A percentile compares a stretch with the other conserved stretches of the same genome.
Evolutionary conservation across 2,329 filamentous ascomycete species (phyloP).

Genomic region (Pseudogymnoascus sp.): DNA sequence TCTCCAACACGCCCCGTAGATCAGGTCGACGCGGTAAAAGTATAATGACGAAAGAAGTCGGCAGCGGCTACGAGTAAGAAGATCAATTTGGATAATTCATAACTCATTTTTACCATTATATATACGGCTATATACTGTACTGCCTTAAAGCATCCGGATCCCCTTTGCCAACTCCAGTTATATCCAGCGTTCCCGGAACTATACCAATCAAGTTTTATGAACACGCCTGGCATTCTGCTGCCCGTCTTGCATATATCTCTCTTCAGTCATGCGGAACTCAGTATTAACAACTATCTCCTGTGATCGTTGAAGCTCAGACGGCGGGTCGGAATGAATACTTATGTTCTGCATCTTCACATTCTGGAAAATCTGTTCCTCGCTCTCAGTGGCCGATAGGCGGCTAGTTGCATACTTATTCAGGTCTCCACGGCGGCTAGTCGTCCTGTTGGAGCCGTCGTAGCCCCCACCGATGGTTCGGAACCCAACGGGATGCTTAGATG

Average conservation of each 20-base stretch:
- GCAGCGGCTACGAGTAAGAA: neutral
- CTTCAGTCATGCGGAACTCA: slow-evolving; percentile 13
- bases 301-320: slow-evolving; percentile 12
- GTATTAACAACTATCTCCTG: slow-evolving; percentile 34
- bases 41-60: too few species aligned
- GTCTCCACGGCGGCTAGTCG: slow-evolving; percentile 26
- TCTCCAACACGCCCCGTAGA: too few species aligned
- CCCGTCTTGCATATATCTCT: slow-evolving; percentile 7
- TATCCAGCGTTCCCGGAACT: neutral
- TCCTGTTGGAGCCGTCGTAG: slow-evolving; percentile 24
- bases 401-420: slow-evolving; percentile 30
- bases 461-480: slow-evolving; percentile 36
- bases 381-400: slow-evolving; percentile 35
- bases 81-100: neutral
- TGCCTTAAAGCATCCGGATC: neutral
- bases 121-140: neutral
- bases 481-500: slow-evolving; percentile 32
- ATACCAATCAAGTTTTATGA: slow-evolving; percentile 13
- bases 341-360: slow-evolving; percentile 36
- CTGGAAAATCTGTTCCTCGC: slow-evolving; percentile 39
- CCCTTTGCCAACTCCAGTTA: neutral
- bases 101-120: neutral
- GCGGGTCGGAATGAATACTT: slow-evolving; percentile 19
- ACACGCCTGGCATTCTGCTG: slow-evolving; percentile 7
- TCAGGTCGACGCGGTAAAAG: too few species aligned